Base-by-base conservation (phyloP, 1,284 basidiomycete species). In the Phaffia rhodozyma region DNA sequence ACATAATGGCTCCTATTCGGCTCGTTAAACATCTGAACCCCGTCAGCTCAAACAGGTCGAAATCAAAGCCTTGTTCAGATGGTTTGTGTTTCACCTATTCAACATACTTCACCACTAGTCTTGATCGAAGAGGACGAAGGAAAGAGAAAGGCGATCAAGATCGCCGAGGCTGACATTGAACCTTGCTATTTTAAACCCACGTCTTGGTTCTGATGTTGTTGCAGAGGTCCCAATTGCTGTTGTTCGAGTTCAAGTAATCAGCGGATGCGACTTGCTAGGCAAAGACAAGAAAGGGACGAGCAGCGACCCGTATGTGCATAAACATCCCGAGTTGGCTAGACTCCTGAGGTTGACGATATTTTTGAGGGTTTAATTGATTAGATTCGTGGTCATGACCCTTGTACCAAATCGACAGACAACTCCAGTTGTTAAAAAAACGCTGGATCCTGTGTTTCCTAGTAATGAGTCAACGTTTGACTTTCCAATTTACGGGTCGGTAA, bases 401-500 rank as follows among this genome's bases (percentile, higher is more conserved):
- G 78, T 86, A 9, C 80, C 81, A 47, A 81, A 79, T 5, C 80
- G 85, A n/a, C 79, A 83, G 54, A 82, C 85, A 47, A 94, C 91
- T 0, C 83, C 90, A 0, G 88, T 89, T n/a, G 76, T 83, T 47
- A 90, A 87, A 73, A 84, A 85, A 66, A 86, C 82, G 0, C 73
- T 87, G n/a, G 86, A 88, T 70, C 93, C 93, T 0, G 75, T 77
- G 2, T 97, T 84, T 74, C 74, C 78, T 0, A 69, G 84, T 18
- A 84, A 84, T 67, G 83, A 87, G 71, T 86, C 89, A 16, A 91
- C 87, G 0, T 93, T 92, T 71, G 87, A 92, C 66, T 87, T 91
- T 70, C 87, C 89, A 0, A 79, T 96, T 29, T 89, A 86, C 70
- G 79, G 86, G 30, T 86, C 84, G 9, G 79, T 86, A 38, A 85